Base-by-base conservation (phyloP, 139 green algal genomes). In the Coccomyxa sp. region DNA sequence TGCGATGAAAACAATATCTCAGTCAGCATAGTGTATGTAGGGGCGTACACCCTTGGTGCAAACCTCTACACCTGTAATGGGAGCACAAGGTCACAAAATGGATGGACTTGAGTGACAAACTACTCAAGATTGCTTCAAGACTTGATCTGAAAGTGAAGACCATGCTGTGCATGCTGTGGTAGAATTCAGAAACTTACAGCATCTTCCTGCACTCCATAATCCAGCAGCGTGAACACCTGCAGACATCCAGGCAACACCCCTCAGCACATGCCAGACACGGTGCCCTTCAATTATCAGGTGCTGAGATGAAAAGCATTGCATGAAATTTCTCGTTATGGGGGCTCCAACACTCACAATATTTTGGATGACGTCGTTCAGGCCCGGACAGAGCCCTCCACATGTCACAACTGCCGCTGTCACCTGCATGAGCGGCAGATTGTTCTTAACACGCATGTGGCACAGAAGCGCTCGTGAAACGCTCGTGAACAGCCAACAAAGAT, bases 301-400 rank as follows among this genome's bases (percentile, higher is more conserved):
- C 21, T 1, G 10, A 71, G 18, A 15, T 21, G 63, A 11, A 71
- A 71, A 25, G 21, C 63, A 11, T 71, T 25, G 63, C 63, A 1
- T 1, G 21, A 71, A 71, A 25, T 71, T 15, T 25, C 18, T 71
- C 1, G 63, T 71, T 3, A 87, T 87, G 95, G 76, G n/a, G 9
- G 63, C 63, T 71, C 1, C 4, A 71, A 25, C 18, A 71, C 63
- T 71, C 63, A 97, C 95, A 31, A 97, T 95, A 86, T 96, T 95
- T 81, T 97, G 92, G 30, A 99, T 89, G 11, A 99, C 96, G 74
- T 98, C 96, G 83, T 99, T 99, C 31, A 99, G 91, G 17, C 96
- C 96, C 0, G 96, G 96, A 86, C 96, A 99, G 58, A 99, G 92
- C 0, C 96, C 96, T 17, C 96, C 96, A 84, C 96, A 98, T 11